A percentile compares a stretch with the other conserved stretches of the same genome.
Conservation (phyloP, 139 green algal species). For the Coccomyxa sp. region DNA sequence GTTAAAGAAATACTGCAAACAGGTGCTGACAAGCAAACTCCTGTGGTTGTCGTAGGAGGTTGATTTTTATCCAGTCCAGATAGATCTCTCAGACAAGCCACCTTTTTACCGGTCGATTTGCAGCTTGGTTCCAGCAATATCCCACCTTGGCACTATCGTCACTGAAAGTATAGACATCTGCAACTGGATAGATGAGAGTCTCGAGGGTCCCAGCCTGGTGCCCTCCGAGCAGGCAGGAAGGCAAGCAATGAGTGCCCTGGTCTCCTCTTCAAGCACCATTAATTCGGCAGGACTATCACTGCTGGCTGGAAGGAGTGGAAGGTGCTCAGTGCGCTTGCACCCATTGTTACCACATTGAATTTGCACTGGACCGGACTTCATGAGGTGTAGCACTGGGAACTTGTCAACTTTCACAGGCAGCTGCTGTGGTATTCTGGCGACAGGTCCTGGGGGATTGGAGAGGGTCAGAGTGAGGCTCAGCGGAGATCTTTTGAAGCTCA, state of each 20-base stretch:
- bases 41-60: constrained; percentile 21
- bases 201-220: constrained; percentile 18
- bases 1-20: not conserved
- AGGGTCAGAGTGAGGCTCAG: constrained; percentile 24
- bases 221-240: constrained; percentile 6
- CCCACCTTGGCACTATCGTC: constrained; percentile 4
- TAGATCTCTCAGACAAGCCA: constrained; percentile 59
- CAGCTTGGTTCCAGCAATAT: constrained; percentile 52
- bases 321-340: not conserved
- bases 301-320: constrained; percentile 23
- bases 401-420: not conserved
- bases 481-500: constrained; percentile 25
- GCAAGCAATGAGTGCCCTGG: constrained; percentile 19
- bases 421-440: not conserved
- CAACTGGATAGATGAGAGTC: constrained; percentile 18
- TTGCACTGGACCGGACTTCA: not conserved
- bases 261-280: not conserved
- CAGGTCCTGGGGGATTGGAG: constrained; percentile 47
- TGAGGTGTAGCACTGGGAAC: no score
- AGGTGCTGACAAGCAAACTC: not conserved
- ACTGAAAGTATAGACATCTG: constrained; percentile 41
- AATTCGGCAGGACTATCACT: constrained; percentile 26
- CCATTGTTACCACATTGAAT: not conserved
- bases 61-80: constrained; percentile 47
- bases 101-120: constrained; percentile 42